phyloP scores from a whole-genome alignment of 495 filamentous ascomycete genomes.

The Polyplosphaeria fusca region DNA sequence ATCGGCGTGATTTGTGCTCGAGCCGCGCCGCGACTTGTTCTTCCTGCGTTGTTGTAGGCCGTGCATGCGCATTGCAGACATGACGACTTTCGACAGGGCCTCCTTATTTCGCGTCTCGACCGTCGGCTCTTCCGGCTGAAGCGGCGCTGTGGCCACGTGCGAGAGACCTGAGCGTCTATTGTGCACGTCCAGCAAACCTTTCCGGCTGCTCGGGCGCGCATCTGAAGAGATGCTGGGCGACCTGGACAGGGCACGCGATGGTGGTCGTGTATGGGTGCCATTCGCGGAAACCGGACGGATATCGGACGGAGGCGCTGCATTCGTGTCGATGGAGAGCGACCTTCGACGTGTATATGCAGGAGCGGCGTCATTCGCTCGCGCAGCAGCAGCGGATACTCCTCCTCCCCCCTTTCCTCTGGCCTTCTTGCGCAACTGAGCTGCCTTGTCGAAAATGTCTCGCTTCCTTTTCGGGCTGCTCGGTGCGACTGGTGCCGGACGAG shows the following conservation, averaged over 20 bases:
- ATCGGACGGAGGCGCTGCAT: not conserved
- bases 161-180: slow-evolving; percentile 33
- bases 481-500: slow-evolving; percentile 1
- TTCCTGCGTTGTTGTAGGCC: slow-evolving; percentile 53
- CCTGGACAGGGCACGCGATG: slow-evolving; percentile 28
- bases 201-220: slow-evolving; percentile 27
- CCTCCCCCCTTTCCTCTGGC: slow-evolving; percentile 56
- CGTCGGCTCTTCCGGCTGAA: slow-evolving; percentile 42
- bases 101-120: slow-evolving; percentile 49
- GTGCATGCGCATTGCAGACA: slow-evolving; percentile 65
- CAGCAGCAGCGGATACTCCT: slow-evolving; percentile 56
- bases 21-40: slow-evolving; percentile 15
- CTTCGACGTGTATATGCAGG: slow-evolving; percentile 9
- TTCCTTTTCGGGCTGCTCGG: slow-evolving; percentile 51
- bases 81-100: slow-evolving; percentile 45
- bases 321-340: slow-evolving; percentile 34
- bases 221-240: slow-evolving; percentile 37
- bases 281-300: slow-evolving; percentile 9
- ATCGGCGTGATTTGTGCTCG: slow-evolving; percentile 6
- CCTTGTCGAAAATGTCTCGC: slow-evolving; percentile 58
- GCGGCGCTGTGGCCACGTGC: slow-evolving; percentile 41
- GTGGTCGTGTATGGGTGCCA: slow-evolving; percentile 1
- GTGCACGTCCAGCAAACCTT: slow-evolving; percentile 12
- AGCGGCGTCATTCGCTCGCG: slow-evolving; percentile 30
- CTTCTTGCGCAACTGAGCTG: slow-evolving; percentile 54